phyloP scores from a whole-genome alignment of 352 stramenopile species.

The Phytophthora cactorum region DNA sequence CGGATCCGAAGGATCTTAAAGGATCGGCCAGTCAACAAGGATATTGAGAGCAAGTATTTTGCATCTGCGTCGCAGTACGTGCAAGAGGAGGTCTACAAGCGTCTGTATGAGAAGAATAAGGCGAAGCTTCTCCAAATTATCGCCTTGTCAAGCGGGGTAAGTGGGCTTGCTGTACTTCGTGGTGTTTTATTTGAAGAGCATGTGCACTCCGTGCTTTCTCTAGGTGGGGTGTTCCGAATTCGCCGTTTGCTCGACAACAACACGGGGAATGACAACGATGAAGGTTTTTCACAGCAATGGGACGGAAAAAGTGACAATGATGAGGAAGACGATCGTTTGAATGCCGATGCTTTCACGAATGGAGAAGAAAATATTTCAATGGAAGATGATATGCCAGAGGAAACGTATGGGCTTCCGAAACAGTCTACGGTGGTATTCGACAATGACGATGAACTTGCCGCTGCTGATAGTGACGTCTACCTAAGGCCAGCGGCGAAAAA shows the following conservation, averaged over 20 bases:
- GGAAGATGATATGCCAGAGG: too few species aligned
- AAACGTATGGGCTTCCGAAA: too few species aligned
- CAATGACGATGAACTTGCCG: background rate
- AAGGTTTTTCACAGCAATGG: background rate
- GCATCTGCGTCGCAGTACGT: background rate
- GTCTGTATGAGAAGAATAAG: background rate
- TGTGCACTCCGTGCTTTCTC: background rate
- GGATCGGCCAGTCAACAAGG: too few species aligned
- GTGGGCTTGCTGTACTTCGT: conserved; percentile 6
- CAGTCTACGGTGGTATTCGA: too few species aligned
- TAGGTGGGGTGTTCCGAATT: conserved; percentile 7
- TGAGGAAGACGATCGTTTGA: background rate
- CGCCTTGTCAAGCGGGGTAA: background rate
- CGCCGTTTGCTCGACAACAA: background rate
- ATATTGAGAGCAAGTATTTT: too few species aligned
- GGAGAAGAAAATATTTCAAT: too few species aligned
- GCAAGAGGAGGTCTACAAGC: background rate
- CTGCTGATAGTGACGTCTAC: background rate
- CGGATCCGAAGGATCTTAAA: too few species aligned
- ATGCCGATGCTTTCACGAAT: background rate
- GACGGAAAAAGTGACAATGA: background rate
- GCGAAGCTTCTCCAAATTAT: background rate
- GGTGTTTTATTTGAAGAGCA: conserved; percentile 1
- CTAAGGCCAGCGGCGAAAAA: conserved; percentile 1
- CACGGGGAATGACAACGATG: background rate